phyloP scores from a whole-genome alignment of 495 filamentous ascomycete species.

The Annulohypoxylon maeteangense region DNA sequence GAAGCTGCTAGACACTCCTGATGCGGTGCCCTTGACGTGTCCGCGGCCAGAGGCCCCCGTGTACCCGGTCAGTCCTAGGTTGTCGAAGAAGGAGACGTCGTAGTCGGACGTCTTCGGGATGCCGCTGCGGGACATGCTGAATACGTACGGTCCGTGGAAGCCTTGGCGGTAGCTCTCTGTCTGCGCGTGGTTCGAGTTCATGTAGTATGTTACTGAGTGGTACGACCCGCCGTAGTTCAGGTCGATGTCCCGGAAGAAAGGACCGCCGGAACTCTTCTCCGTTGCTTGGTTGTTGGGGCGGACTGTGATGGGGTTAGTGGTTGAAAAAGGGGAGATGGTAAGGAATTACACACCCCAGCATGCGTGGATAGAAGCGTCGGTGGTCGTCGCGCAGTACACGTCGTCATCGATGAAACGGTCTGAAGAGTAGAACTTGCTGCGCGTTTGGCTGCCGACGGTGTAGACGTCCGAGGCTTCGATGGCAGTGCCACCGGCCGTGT shows the following conservation, averaged over 20 bases:
- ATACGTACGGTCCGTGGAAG: conserved; percentile 50
- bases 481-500: conserved; percentile 53
- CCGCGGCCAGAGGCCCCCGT: conserved; percentile 46
- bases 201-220: conserved; percentile 66
- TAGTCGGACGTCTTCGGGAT: conserved; percentile 44
- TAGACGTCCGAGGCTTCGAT: conserved; percentile 68
- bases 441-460: conserved; percentile 61
- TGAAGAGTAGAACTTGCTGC: conserved; percentile 68
- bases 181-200: conserved; percentile 63
- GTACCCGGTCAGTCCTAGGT: conserved; percentile 45
- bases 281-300: conserved; percentile 53
- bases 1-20: conserved; percentile 43
- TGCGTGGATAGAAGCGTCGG: conserved; percentile 48
- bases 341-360: conserved; percentile 51
- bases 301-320: conserved; percentile 48
- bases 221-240: conserved; percentile 62
- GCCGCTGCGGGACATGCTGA: conserved; percentile 45
- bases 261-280: conserved; percentile 60
- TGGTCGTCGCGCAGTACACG: conserved; percentile 60
- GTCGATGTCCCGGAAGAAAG: conserved; percentile 54
- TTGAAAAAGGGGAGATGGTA: not conserved
- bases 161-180: conserved; percentile 49
- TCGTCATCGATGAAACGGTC: conserved; percentile 68
- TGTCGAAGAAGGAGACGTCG: conserved; percentile 51
- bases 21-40: conserved; percentile 43